phyloP scores from a whole-genome alignment of 2,329 filamentous ascomycete species.

The Colletotrichum sp. region DNA sequence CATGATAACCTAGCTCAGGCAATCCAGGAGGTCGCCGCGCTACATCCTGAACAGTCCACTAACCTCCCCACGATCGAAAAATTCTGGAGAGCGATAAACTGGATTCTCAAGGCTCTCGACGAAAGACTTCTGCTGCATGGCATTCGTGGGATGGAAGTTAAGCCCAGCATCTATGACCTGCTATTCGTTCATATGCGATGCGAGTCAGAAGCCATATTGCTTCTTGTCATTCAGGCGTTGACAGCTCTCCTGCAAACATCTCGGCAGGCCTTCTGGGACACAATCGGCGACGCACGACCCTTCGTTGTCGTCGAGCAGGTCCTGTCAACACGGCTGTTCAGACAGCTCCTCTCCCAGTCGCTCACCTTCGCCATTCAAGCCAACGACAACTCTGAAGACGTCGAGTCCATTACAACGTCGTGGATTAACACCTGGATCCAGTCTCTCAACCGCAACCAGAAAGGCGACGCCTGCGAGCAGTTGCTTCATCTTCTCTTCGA shows the following conservation, averaged over 20 bases:
- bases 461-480: constrained; percentile 81
- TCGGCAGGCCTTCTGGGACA: constrained; percentile 84
- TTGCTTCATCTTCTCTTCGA: constrained; percentile 78
- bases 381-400: constrained; percentile 49
- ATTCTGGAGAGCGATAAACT: constrained; percentile 80
- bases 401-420: constrained; percentile 68
- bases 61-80: constrained; percentile 59
- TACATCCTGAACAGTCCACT: constrained; percentile 46
- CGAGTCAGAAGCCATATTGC: constrained; percentile 62
- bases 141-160: constrained; percentile 78
- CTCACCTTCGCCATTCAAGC: constrained; percentile 55
- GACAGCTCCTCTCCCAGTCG: constrained; percentile 65
- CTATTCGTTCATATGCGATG: constrained; percentile 62
- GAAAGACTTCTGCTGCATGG: constrained; percentile 78
- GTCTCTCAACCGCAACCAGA: constrained; percentile 77
- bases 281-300: constrained; percentile 81
- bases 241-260: constrained; percentile 76
- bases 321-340: constrained; percentile 73
- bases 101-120: constrained; percentile 77
- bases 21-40: constrained; percentile 65
- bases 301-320: constrained; percentile 84
- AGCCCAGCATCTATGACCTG: constrained; percentile 73
- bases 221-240: constrained; percentile 74
- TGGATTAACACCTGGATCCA: constrained; percentile 82
- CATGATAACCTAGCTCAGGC: constrained; percentile 73